These are phyloP conservation scores for Ploettnerulaceae sp. DNA, from an alignment of 2,329 filamentous ascomycete species.

Conservation along the genomic window DNA sequence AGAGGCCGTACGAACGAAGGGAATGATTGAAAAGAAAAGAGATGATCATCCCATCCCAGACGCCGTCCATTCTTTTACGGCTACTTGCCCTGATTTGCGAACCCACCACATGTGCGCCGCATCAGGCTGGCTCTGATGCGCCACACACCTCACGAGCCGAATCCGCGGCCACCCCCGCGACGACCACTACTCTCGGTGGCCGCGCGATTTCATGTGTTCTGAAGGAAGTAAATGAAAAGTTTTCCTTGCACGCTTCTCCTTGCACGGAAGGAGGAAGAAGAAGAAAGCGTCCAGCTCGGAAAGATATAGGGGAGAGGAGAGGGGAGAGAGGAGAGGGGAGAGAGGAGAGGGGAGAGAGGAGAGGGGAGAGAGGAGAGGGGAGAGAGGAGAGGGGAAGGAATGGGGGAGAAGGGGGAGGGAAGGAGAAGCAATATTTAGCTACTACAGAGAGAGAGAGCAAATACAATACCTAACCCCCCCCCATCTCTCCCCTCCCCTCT, in stretches of 20 bases:
- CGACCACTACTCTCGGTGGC: slow-evolving; percentile 2
- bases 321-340: too few species aligned
- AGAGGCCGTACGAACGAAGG: slow-evolving; percentile 1
- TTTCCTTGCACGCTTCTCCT: slow-evolving; percentile 19
- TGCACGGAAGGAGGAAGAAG: slow-evolving; percentile 5
- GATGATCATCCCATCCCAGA: slow-evolving; percentile 10
- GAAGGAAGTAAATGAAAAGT: slow-evolving; percentile 17
- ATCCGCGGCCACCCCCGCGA: slow-evolving; percentile 26
- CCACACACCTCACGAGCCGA: slow-evolving; percentile 28
- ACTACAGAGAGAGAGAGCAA: background rate
- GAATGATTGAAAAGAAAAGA: slow-evolving; percentile 16
- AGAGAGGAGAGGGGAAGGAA: too few species aligned
- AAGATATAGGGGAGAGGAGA: slow-evolving; percentile 15
- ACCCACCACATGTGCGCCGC: slow-evolving; percentile 18
- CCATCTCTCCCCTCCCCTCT: too few species aligned
- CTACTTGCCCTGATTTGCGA: slow-evolving; percentile 27
- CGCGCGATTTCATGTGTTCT: slow-evolving; percentile 22
- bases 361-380: too few species aligned
- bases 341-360: too few species aligned
- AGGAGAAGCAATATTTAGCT: background rate
- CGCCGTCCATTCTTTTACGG: slow-evolving; percentile 28
- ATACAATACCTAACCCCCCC: too few species aligned
- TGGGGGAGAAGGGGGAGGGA: background rate
- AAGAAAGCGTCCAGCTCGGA: slow-evolving; percentile 7
- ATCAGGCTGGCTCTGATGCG: slow-evolving; percentile 25